Percentiles rank a stretch among this genome's conserved stretches.
Evolutionary conservation across 1,284 basidiomycete genomes (phyloP).

Genomic region (Ustilago sp.): DNA sequence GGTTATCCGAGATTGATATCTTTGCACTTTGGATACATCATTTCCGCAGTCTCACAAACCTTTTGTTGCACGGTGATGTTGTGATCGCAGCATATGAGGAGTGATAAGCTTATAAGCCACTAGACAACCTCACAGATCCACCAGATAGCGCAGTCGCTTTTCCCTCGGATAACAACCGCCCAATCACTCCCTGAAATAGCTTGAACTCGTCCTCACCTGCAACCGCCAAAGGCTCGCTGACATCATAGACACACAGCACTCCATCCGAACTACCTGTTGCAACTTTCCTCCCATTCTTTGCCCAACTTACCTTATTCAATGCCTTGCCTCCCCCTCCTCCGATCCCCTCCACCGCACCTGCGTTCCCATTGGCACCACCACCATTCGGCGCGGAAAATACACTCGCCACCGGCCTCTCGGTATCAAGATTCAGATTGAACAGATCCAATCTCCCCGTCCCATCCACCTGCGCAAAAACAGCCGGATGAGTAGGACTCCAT

Average conservation of each 20-base stretch:
- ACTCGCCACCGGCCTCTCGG: constrained; percentile 73
- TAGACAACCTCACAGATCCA: not conserved
- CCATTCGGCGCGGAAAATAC: constrained; percentile 3
- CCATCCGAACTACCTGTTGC: constrained; percentile 93
- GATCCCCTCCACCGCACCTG: not conserved
- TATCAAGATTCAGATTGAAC: constrained; percentile 94
- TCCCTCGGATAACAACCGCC: constrained; percentile 10
- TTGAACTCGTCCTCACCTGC: constrained; percentile 55
- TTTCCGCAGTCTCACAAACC: no score
- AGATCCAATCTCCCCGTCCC: constrained; percentile 94
- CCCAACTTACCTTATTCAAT: constrained; percentile 96
- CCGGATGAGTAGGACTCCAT: constrained; percentile 96
- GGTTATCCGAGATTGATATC: constrained; percentile 8
- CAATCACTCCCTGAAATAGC: constrained; percentile 50
- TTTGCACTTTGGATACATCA: no score
- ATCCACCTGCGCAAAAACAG: constrained; percentile 91
- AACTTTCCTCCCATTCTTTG: constrained; percentile 84
- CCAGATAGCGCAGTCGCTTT: not conserved
- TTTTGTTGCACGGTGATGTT: not conserved
- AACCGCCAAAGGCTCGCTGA: constrained; percentile 36
- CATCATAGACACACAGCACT: constrained; percentile 85
- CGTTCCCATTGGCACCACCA: not conserved
- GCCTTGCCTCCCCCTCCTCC: constrained; percentile 70
- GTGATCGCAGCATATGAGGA: not conserved
- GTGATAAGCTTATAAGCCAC: no score